Base-by-base conservation (phyloP, 208 protist genomes). In the Trypanosoma mega region DNA sequence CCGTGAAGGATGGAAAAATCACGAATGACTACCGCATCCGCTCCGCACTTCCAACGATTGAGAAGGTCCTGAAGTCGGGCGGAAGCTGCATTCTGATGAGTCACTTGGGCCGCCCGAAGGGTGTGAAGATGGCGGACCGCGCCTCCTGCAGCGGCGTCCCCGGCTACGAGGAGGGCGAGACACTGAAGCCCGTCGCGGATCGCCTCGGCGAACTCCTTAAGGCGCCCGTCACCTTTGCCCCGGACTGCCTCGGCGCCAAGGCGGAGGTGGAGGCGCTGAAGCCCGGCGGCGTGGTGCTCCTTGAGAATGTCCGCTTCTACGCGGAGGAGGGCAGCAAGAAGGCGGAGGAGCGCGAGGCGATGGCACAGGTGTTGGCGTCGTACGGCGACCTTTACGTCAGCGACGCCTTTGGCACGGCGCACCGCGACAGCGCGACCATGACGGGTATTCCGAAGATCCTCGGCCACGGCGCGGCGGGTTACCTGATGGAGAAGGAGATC, bases 251-350 rank as follows among this genome's bases (percentile, higher is more conserved):
- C 6, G 66, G 80, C 31, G 80, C 60, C 2, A 1, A 16, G 24
- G 34, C 8, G 26, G 23, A 41, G 3, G 60, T 57, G 3, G 14
- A 30, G 2, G 39, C 55, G 49, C 64, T 89, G 23, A 45, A 67
- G 2, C 78, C 71, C 54, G 97, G 97, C 12, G 86, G 85, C 8
- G 80, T 99, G 27, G 90, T 99, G 71, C 80, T 99, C 2, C 84
- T 99, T 9, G 98, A 99, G 84, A 99, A 99, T 74, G 59, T 99
- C 11, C 90, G 98, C 60, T 99, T 99, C 86, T 98, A 99, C 84
- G 26, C 81, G 24, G 98, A 99, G 69, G 98, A 99, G 69, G 90
- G 97, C 72, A 97, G 96, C 18, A 80, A 85, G 44, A 84, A 93
- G 29, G 63, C 96, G 46, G 60, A 49, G 20, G 73, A 85, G 16